These are phyloP conservation scores for Debaryomyces castellii DNA, from an alignment of 805 yeast genomes.

Conservation along the genomic window DNA sequence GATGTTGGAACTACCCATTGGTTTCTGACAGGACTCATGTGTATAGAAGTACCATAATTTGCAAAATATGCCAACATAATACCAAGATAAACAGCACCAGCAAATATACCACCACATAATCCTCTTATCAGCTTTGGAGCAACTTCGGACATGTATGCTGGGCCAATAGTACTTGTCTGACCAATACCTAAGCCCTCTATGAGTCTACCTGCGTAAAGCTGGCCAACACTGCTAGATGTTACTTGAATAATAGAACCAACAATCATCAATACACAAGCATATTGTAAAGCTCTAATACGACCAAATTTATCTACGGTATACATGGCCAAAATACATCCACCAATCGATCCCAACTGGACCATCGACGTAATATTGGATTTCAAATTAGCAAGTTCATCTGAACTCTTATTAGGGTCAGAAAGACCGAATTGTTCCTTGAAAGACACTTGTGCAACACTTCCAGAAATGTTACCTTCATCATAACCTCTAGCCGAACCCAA, in stretches of 20 bases:
- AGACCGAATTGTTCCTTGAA: constrained; percentile 47
- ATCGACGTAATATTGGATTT: constrained; percentile 55
- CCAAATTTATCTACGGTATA: constrained; percentile 52
- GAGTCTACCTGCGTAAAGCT: constrained; percentile 54
- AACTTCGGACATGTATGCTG: constrained; percentile 53
- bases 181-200: constrained; percentile 58
- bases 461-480: constrained; percentile 55
- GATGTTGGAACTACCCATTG: constrained; percentile 58
- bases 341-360: constrained; percentile 58
- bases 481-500: constrained; percentile 58
- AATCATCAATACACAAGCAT: constrained; percentile 43
- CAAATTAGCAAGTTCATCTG: constrained; percentile 40
- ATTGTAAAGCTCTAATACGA: constrained; percentile 47
- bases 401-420: constrained; percentile 34
- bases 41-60: constrained; percentile 52
- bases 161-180: constrained; percentile 57
- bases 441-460: constrained; percentile 42
- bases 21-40: constrained; percentile 32
- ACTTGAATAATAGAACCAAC: constrained; percentile 49
- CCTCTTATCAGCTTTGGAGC: constrained; percentile 56
- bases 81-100: constrained; percentile 60
- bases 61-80: constrained; percentile 49
- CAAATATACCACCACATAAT: constrained; percentile 49
- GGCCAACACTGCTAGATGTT: constrained; percentile 46
- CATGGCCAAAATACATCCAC: constrained; percentile 51